These are phyloP conservation scores for Podospora pseudoanserina DNA, from an alignment of 495 filamentous ascomycete species.

Conservation along the genomic window DNA sequence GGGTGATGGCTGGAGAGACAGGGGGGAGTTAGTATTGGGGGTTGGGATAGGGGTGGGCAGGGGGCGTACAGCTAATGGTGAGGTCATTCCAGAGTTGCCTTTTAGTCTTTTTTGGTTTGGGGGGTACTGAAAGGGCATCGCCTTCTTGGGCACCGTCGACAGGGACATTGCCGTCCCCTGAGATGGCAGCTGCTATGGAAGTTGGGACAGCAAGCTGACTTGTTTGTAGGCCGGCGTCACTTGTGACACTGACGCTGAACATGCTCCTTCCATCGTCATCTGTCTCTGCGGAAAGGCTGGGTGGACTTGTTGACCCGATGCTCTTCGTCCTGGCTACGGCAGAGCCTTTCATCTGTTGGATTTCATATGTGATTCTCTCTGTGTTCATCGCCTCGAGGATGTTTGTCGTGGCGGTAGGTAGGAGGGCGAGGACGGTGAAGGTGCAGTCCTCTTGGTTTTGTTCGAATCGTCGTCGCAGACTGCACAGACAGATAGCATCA, in stretches of 20 bases:
- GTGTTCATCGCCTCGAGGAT: slow-evolving; percentile 85
- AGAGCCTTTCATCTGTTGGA: slow-evolving; percentile 90
- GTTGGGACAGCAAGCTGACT: slow-evolving; percentile 62
- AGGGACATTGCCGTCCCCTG: slow-evolving; percentile 19
- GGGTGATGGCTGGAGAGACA: slow-evolving; percentile 74
- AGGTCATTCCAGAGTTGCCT: slow-evolving; percentile 95
- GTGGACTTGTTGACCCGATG: slow-evolving; percentile 59
- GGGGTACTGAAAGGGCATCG: slow-evolving; percentile 23
- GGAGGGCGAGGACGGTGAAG: slow-evolving; percentile 91
- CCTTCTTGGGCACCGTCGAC: slow-evolving; percentile 40
- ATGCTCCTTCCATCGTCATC: slow-evolving; percentile 81
- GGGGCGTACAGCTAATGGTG: slow-evolving; percentile 79
- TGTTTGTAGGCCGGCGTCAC: slow-evolving; percentile 73
- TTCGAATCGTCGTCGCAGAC: slow-evolving; percentile 90
- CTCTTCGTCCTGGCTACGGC: slow-evolving; percentile 57
- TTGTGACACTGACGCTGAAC: slow-evolving; percentile 60
- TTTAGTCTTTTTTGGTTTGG: slow-evolving; percentile 71
- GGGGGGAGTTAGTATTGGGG: slow-evolving; percentile 23
- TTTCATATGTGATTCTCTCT: slow-evolving; percentile 81
- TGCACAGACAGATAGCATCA: slow-evolving; percentile 30
- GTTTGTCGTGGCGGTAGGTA: slow-evolving; percentile 85
- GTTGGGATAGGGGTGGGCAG: background rate
- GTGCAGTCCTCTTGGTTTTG: slow-evolving; percentile 99
- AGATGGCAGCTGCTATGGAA: slow-evolving; percentile 32
- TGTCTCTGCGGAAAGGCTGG: slow-evolving; percentile 61